Base-by-base conservation (phyloP, 106 monocot species). In the Allium sativum region DNA sequence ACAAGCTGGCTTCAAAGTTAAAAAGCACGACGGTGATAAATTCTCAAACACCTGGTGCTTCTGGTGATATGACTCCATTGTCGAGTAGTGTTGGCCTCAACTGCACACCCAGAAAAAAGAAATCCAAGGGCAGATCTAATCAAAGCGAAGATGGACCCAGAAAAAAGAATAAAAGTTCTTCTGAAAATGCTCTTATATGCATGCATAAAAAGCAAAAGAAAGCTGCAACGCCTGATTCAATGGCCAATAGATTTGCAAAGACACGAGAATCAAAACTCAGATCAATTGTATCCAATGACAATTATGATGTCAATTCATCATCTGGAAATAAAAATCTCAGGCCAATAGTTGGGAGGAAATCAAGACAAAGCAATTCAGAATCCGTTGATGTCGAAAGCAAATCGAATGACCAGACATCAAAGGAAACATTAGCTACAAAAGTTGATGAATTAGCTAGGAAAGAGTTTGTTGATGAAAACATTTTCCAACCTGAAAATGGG, bases 111-210 rank as follows among this genome's bases (percentile, higher is more conserved):
- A 77, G 62, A 67, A 87, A n/a, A n/a, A n/a, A 75, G 61, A 84
- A 75, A 69, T 44, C 51, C 0, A 43, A 65, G 47, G 12, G 47
- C 9, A 82, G 75, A 52, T 64, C 75, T 67, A 74, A 79, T 68
- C 82, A 84, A 66, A 87, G 84, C 69, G 91, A 84, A 75, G 79
- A 79, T 53, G 81, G 76, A 69, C 89, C 93, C 65, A 89, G 80
- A 48, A 82, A 66, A 66, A 83, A 76, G 45, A 98, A 79, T 21
- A 98, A 88, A 92, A 88, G 96, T 73, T 69, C 74, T 68, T 82
- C 96, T 40, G 91, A 98, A 51, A 69, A 78, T 47, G 92, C 80
- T 74, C 79, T 98, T 76, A 64, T 88, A n/a, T n/a, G n/a, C n/a
- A n/a, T n/a, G n/a, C n/a, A n/a, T n/a, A n/a, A n/a, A 65, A 82